Evolutionary conservation across 2,329 filamentous ascomycete genomes (phyloP).

Genomic region (Ophiostoma pallidulum): DNA sequence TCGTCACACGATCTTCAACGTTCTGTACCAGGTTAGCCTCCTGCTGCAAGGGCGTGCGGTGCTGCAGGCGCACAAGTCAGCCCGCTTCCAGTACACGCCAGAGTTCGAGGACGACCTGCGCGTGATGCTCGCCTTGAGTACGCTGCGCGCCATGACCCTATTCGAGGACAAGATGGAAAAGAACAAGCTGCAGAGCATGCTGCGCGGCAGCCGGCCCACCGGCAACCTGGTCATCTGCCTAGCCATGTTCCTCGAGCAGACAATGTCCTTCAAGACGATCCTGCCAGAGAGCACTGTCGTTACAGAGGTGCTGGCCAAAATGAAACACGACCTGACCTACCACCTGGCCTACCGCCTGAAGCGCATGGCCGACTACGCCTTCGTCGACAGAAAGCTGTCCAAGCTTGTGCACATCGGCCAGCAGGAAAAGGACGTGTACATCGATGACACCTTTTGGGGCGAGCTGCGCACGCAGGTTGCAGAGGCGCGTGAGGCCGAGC

Average conservation of each 20-base stretch:
- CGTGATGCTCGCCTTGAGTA: conserved; percentile 2
- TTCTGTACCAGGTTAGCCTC: conserved; percentile 4
- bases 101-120: not conserved
- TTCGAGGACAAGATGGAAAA: conserved; percentile 9
- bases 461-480: not conserved
- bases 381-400: not conserved
- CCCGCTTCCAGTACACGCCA: not conserved
- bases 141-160: not conserved
- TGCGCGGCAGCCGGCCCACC: not conserved
- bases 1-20: not conserved
- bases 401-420: not conserved
- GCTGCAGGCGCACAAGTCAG: not conserved
- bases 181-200: conserved; percentile 1
- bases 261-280: not conserved
- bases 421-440: not conserved
- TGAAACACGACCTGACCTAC: not conserved
- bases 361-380: not conserved
- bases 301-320: not conserved
- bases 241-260: conserved; percentile 9
- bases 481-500: not conserved
- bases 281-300: not conserved
- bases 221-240: conserved; percentile 1
- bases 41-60: conserved; percentile 1
- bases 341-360: conserved; percentile 7
- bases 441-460: not conserved